phyloP scores from a whole-genome alignment of 2,329 filamentous ascomycete species.

The Penicillium brevicompactum region DNA sequence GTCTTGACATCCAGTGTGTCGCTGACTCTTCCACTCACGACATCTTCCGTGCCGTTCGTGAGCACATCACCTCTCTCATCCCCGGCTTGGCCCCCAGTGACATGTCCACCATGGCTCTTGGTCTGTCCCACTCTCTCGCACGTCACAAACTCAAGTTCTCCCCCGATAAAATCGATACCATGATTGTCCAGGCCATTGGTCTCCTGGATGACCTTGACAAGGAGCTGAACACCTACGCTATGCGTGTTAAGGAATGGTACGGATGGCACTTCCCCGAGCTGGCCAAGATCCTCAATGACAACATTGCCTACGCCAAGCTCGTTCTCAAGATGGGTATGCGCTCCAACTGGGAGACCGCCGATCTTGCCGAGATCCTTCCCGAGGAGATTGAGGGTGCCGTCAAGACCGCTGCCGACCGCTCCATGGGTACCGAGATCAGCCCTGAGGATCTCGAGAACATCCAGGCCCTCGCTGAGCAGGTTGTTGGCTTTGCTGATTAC shows the following conservation, averaged over 20 bases:
- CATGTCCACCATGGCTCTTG: slow-evolving; percentile 90
- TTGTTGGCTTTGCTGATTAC: slow-evolving; percentile 89
- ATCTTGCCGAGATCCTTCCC: slow-evolving; percentile 87
- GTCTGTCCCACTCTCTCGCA: slow-evolving; percentile 94
- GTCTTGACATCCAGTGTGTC: slow-evolving; percentile 80
- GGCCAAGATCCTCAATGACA: slow-evolving; percentile 96
- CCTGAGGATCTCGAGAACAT: slow-evolving; percentile 93
- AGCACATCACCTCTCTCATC: slow-evolving; percentile 86
- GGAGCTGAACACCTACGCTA: slow-evolving; percentile 97
- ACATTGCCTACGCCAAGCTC: slow-evolving; percentile 87
- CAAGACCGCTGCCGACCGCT: slow-evolving; percentile 92
- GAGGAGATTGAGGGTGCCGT: slow-evolving; percentile 92
- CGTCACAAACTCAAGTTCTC: slow-evolving; percentile 99
- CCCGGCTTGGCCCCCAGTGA: slow-evolving; percentile 83
- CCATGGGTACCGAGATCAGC: slow-evolving; percentile 97
- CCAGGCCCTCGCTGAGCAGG: slow-evolving; percentile 85
- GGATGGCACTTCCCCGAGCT: slow-evolving; percentile 99
- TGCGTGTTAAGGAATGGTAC: slow-evolving; percentile 99
- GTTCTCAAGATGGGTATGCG: slow-evolving; percentile 89
- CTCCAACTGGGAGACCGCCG: slow-evolving; percentile 71
- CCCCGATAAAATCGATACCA: slow-evolving; percentile 97
- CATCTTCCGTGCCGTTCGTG: slow-evolving; percentile 90
- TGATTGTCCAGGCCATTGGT: slow-evolving; percentile 97
- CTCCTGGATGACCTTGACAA: slow-evolving; percentile 96
- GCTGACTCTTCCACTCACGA: slow-evolving; percentile 82